Evolutionary conservation across 2,329 filamentous ascomycete species (phyloP), one percentile per base, ranked within the genome.

Genomic region (Aspergillus tanneri): DNA sequence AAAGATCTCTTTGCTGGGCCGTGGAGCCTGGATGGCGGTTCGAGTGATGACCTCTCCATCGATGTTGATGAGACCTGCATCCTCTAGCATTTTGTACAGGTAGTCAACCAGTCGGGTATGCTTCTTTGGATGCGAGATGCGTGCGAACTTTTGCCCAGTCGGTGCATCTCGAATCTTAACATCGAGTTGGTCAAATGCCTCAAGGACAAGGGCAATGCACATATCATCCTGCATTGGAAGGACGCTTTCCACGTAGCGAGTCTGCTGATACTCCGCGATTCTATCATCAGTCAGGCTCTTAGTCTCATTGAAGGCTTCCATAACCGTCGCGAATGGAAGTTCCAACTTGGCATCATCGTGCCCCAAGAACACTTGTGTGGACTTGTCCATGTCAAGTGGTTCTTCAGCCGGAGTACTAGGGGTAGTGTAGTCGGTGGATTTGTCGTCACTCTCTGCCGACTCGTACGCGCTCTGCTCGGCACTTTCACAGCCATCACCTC

Each of bases 151-250:
- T 18, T 55, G 44, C 5, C 68, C 64, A 1, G 63, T 22, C 3
- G 28, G 25, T 3, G 62, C 59, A 1, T 48, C 43, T 1, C 54
- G 40, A 10, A 63, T 30, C 2, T 18, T n/a, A 18, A 52, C 61
- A 1, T 68, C 69, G 0, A 71, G 56, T 48, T 69, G 23, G 16
- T 66, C 60, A 24, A 70, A 67, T 1, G 66, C 64, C 23, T 72
- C 67, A 2, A 68, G n/a, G 7, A 47, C 48, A 21, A 53, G 46
- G 4, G 52, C 57, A 10, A 57, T 34, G n/a, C 53, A 59, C 3
- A 63, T 42, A 27, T 55, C 38, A 3, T 53, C 61, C 23, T 55
- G 49, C 14, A 43, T 47, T 0, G 62, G 64, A 5, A 68, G 53
- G 2, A 45, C 51, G n/a, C n/a, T n/a, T 5, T 60, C 47, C 6